Conservation (phyloP, 2,329 filamentous ascomycete genomes). For the Fusarium continuum region DNA sequence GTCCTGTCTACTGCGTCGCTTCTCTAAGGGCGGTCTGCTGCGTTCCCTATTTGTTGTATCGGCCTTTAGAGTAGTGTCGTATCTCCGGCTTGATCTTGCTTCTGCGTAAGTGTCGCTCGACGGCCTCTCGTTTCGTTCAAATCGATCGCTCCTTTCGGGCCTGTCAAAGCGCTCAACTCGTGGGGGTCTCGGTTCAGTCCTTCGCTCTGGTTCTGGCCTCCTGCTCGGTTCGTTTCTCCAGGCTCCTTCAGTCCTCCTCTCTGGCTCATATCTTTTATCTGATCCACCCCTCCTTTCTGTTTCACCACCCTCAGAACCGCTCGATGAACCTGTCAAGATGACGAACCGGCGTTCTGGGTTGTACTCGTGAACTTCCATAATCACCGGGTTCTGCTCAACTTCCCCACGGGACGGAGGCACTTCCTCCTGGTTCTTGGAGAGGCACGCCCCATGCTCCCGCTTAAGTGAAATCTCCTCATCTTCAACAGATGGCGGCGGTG, state of each 20-base stretch:
- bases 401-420: conserved; percentile 69
- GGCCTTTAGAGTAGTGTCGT: conserved; percentile 31
- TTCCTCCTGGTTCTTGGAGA: conserved; percentile 53
- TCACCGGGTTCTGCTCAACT: conserved; percentile 73
- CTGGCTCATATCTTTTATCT: conserved; percentile 10
- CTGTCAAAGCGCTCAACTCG: conserved; percentile 26
- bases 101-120: conserved; percentile 17
- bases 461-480: conserved; percentile 72
- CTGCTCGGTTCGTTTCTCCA: conserved; percentile 7
- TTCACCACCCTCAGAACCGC: conserved; percentile 39
- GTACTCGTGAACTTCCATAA: conserved; percentile 68
- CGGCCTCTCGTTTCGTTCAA: conserved; percentile 23
- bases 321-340: conserved; percentile 55
- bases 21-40: conserved; percentile 40
- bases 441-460: conserved; percentile 62
- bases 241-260: conserved; percentile 3
- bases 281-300: conserved; percentile 36
- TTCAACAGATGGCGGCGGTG: conserved; percentile 73
- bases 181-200: conserved; percentile 18
- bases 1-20: conserved; percentile 50
- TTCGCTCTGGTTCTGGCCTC: conserved; percentile 32
- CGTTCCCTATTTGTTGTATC: conserved; percentile 28
- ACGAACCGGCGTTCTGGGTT: conserved; percentile 74
- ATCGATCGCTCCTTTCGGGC: conserved; percentile 7
- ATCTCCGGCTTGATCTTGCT: conserved; percentile 17